Conservation (phyloP, 2,329 filamentous ascomycete genomes). For the Ophiostoma sp. region DNA sequence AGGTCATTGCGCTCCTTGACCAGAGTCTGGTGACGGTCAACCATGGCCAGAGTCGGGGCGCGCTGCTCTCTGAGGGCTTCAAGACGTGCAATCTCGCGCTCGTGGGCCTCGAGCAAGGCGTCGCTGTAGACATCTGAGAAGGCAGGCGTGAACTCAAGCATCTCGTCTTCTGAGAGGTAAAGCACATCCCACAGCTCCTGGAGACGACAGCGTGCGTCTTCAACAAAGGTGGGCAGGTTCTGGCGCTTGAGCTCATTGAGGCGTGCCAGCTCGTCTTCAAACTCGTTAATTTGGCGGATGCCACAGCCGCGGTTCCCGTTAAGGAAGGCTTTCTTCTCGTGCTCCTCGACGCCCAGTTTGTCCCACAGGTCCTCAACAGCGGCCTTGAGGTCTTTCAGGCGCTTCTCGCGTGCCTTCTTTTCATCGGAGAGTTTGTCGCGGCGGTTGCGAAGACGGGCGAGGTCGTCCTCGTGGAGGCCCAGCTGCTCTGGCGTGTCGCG, state of each 20-base stretch:
- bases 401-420: slow-evolving; percentile 80
- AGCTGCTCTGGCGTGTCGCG: slow-evolving; percentile 91
- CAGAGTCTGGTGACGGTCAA: slow-evolving; percentile 80
- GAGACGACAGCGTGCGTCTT: slow-evolving; percentile 85
- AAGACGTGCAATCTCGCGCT: slow-evolving; percentile 81
- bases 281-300: slow-evolving; percentile 89
- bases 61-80: slow-evolving; percentile 84
- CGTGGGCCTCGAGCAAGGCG: slow-evolving; percentile 89
- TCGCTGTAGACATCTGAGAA: slow-evolving; percentile 98
- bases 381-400: slow-evolving; percentile 69
- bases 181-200: slow-evolving; percentile 94
- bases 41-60: slow-evolving; percentile 74
- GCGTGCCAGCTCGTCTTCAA: slow-evolving; percentile 82
- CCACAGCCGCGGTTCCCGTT: slow-evolving; percentile 88
- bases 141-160: slow-evolving; percentile 95
- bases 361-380: slow-evolving; percentile 89
- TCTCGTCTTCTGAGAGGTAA: slow-evolving; percentile 96
- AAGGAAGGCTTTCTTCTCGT: slow-evolving; percentile 81
- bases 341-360: slow-evolving; percentile 78
- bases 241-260: slow-evolving; percentile 92
- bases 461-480: slow-evolving; percentile 84
- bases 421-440: slow-evolving; percentile 84
- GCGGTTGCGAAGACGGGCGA: slow-evolving; percentile 69
- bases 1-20: slow-evolving; percentile 86
- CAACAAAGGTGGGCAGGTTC: slow-evolving; percentile 93